phyloP scores from a whole-genome alignment of 2,329 filamentous ascomycete species.

The Calonectria pseudoturangicola region DNA sequence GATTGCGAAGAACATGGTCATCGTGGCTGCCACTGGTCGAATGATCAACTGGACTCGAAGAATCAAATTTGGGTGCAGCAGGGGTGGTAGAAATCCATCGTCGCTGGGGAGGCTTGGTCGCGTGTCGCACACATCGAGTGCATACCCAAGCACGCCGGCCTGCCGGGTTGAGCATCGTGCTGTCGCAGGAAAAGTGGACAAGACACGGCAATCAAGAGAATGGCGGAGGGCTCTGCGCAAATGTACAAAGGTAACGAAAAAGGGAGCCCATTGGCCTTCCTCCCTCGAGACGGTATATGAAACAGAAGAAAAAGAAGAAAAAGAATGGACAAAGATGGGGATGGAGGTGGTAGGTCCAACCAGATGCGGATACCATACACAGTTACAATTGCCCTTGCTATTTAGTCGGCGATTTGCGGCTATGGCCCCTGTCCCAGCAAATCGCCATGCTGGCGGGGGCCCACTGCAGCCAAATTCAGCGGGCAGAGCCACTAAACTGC shows the following conservation, averaged over 20 bases:
- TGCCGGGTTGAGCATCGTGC: conserved; percentile 56
- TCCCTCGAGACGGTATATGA: conserved; percentile 4
- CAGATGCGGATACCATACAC: conserved; percentile 29
- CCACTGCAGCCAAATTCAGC: conserved; percentile 20
- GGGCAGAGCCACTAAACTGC: conserved; percentile 22
- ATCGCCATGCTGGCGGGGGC: conserved; percentile 16
- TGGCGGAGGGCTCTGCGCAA: neutral
- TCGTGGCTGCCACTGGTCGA: conserved; percentile 72
- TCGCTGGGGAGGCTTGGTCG: conserved; percentile 59
- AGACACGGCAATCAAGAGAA: conserved; percentile 25
- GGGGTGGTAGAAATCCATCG: conserved; percentile 65
- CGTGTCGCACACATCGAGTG: conserved; percentile 72
- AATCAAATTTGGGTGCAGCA: conserved; percentile 59
- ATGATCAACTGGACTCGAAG: conserved; percentile 53
- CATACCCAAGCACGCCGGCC: conserved; percentile 75
- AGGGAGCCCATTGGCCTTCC: neutral
- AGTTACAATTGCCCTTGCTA: conserved; percentile 23
- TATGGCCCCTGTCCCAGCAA: conserved; percentile 33
- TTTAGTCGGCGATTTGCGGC: conserved; percentile 41
- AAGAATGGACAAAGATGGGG: conserved; percentile 35
- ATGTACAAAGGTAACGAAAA: neutral
- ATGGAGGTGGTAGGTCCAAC: conserved; percentile 31
- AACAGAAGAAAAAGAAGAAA: conserved; percentile 33
- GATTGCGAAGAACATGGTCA: conserved; percentile 83
- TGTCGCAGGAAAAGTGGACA: conserved; percentile 24